Evolutionary conservation across 163 green algal genomes (phyloP), one percentile per base, ranked within the genome.

Genomic region (Prototheca stagnorum): DNA sequence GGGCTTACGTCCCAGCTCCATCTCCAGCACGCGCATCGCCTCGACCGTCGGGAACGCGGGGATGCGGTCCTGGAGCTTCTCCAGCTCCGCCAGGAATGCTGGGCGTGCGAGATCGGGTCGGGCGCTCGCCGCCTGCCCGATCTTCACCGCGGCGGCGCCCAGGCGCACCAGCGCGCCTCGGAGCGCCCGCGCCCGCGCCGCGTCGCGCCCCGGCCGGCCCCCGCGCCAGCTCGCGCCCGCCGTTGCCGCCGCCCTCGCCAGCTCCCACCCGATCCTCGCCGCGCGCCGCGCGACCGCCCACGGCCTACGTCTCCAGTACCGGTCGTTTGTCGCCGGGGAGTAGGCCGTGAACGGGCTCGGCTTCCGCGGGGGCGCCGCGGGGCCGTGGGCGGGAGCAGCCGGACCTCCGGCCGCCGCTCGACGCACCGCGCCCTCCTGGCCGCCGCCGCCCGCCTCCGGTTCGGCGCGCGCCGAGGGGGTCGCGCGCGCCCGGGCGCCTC

Each of bases 11-110:
- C 82, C 83, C 37, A 97, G 79, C 68, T 96, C 82, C 49, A 82
- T 58, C 56, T 95, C 75, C 1, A 98, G 75, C 33, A 92, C 52
- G 21, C 46, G 48, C 48, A 70, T 54, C 3, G 74, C 82, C 4
- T 62, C 36, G 7, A 15, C 40, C 4, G 65, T 83, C 39, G 75
- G 64, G 61, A 88, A 89, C 31, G 73, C 51, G 6, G 51, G 55
- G 49, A 80, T 37, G 43, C 63, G 61, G 51, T 98, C 87, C 59
- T 95, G 81, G 57, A 95, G 75, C 64, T 80, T 80, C 70, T 93
- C 81, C 53, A 95, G 70, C 54, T 90, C 81, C 12, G 31, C 35
- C 24, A 87, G 51, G 67, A 84, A 92, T 28, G 55, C 54, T 1
- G 81, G 79, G 0, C 81, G 75, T 29, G 84, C 57, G 8, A 92